Evolutionary conservation across 441 rosid genomes (phyloP), one percentile per base, ranked within the genome.

Genomic region (Corymbia calophylla): DNA sequence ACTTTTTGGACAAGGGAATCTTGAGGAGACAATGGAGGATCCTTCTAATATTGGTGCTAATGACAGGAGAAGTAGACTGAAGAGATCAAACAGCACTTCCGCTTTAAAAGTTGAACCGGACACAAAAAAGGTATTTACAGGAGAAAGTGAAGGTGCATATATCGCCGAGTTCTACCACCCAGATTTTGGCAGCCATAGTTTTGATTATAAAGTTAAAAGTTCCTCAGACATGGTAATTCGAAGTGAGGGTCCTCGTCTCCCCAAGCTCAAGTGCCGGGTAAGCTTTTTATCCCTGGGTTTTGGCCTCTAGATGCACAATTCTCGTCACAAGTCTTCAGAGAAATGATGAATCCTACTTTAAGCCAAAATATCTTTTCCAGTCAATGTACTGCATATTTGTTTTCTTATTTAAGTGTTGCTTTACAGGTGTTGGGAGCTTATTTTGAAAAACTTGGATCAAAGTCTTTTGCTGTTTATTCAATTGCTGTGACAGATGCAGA

Each of bases 391-490:
- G 54, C 64, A 53, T 58, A 53, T 82, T 64, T 48, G 70, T 87
- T 73, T 68, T 86, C 86, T 88, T 89, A 88, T 90, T 86, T 84
- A 16, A 68, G 64, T 88, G 55, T 92, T 29, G 90, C 39, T 87
- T 77, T 92, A 87, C 95, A 98, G 99, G 99, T 98, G 92, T 90
- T 94, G 86, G 99, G 99, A 93, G 99, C 99, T 88, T 96, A 95
- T 90, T 97, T 98, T 90, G 99, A 98, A 94, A 98, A 98, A 93
- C 92, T 93, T 77, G 97, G 96, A 81, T 97, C 99, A 55, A 98
- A 97, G 93, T 95, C 99, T 56, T 98, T 98, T 94, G 99, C 99
- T 49, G 99, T 97, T 91, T 98, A 98, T 93, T 97, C 98, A 90
- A 96, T 98, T 93, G 99, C 97, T 51, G 99, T 98, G 92, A 96